Percentiles rank a stretch among this genome's conserved stretches.
Conservation (phyloP, 148 eudicot genomes). For the Nyssa sinensis region DNA sequence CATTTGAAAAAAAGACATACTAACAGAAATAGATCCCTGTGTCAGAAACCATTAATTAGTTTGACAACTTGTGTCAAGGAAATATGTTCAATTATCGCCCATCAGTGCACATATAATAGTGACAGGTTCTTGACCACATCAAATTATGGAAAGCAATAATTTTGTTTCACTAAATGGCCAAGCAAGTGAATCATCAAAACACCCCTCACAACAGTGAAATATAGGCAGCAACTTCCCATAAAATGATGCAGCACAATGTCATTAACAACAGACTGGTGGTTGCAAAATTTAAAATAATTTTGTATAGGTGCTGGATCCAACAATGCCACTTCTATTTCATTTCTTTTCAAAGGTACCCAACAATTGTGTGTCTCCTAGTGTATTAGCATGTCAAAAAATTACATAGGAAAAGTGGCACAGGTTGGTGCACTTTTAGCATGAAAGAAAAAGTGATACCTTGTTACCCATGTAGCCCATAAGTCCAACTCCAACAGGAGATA, state of each 20-base stretch:
- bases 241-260: background rate
- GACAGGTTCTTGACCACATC: background rate
- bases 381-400: background rate
- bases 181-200: background rate
- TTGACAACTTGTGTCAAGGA: background rate
- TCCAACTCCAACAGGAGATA: conserved; percentile 90
- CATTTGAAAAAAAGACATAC: conserved; percentile 82
- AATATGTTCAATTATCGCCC: background rate
- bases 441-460: conserved; percentile 49
- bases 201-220: background rate
- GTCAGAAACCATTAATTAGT: conserved; percentile 14
- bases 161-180: background rate
- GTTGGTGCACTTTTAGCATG: background rate
- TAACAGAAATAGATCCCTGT: conserved; percentile 92
- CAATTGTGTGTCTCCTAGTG: background rate
- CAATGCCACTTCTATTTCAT: background rate
- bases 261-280: background rate
- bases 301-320: background rate
- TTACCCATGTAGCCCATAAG: conserved; percentile 99
- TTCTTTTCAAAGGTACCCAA: background rate
- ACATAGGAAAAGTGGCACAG: background rate
- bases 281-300: too few species aligned
- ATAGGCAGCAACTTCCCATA: background rate
- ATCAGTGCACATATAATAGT: background rate
- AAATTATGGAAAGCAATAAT: background rate